Evolutionary conservation across 2,329 filamentous ascomycete species (phyloP), one percentile per base, ranked within the genome.

Genomic region (Gaeumannomyces tritici): DNA sequence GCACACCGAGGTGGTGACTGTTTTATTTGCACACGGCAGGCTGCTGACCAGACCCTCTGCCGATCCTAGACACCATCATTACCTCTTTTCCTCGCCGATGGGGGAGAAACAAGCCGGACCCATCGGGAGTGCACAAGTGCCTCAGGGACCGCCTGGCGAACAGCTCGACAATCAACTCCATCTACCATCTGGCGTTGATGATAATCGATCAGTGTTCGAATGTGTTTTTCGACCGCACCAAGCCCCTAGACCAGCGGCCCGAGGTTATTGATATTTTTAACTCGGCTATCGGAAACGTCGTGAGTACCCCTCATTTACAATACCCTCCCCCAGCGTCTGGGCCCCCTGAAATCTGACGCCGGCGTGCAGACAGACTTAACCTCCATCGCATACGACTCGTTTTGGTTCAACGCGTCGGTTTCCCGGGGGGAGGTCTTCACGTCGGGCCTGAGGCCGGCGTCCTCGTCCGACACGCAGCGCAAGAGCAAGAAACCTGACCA

Each of bases 161-260:
- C 1, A 61, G 66, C 3, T 67, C 71, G 11, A 67, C 71, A 12
- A 72, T 78, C 11, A 67, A 68, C 0, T 76, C 74, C 0, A 73
- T 75, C 0, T 76, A 74, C n/a, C 75, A 79, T 21, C 62, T 79
- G 1, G 76, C 73, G 0, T 66, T 78, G 18, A 70, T 78, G 6
- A 75, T 80, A 15, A 70, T 79, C 1, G 73, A 76, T 15, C 72
- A 77, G 60, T 78, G 76, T 47, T 73, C 73, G 1, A 73, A 70
- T 7, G 72, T 73, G 0, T 75, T 78, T 4, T 79, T 80, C 60
- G 73, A 77, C 58, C 67, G 73, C 2, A 73, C 74, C 0, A 74
- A 71, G 56, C 69, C 69, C 7, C 33, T 28, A 26, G 24, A 71
- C 13, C 63, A 69, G 0, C 67, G 71, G 5, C 75, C 75, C 42